Base-by-base conservation (phyloP, 2,329 filamentous ascomycete genomes). In the Penicillium glabrum region DNA sequence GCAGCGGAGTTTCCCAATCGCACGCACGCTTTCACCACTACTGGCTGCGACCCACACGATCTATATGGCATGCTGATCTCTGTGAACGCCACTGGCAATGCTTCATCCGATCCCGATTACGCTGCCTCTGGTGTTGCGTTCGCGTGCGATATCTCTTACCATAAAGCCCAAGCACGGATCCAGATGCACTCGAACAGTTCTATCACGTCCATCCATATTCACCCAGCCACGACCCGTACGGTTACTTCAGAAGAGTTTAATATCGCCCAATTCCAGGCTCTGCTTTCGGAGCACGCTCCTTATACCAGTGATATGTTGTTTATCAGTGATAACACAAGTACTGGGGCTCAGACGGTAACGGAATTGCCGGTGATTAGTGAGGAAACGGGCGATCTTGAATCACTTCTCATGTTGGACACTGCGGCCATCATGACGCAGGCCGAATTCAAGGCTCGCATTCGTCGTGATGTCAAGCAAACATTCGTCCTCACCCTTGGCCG, bases 241-340 rank as follows among this genome's bases (percentile, higher is more conserved):
- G 37, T 72, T 19, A 64, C 66, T 2, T 16, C 46, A 14, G 31
- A 57, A 1, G 57, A 68, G 13, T 72, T 73, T 51, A 72, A 71
- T 46, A 64, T 72, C 48, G 58, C 68, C 10, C 62, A 70, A 5
- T 73, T 73, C 27, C 67, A 72, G 26, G 64, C 63, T 5, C 59
- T 72, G 5, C 57, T 73, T 4, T 66, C 67, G 1, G 59, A 72
- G 27, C 67, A 69, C 21, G 67, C 69, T 6, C 66, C 69, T 1
- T 73, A 70, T 46, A 73, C 69, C 11, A 72, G 70, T 52, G 70
- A 73, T 29, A 67, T 71, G 60, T 53, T 73, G 9, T 73, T 72
- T 44, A 64, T 73, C 31, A 53, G 60, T 19, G 59, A 67, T 21
- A 72, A 73, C 33, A 48, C 56, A 13, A 72, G 68, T 1, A 66